Percentiles rank a stretch among this genome's conserved stretches.
phyloP scores from a whole-genome alignment of 306 rosid genomes.

The Cicer cuneatum region DNA sequence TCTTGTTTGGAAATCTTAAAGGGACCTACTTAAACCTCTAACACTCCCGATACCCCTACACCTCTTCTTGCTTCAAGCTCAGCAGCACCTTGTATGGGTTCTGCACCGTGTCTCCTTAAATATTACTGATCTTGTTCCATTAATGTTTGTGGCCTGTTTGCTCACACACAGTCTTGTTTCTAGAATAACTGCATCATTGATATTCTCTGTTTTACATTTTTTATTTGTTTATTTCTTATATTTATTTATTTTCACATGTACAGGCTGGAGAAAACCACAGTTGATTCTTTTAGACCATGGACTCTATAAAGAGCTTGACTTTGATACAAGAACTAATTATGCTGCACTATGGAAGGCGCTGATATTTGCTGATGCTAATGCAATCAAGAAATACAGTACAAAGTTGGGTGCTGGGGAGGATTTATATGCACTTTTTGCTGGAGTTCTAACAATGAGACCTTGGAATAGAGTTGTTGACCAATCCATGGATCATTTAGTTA shows the following conservation, averaged over 20 bases:
- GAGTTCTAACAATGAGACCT: constrained; percentile 94
- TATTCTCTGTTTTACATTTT: constrained; percentile 27
- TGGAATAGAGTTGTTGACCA: constrained; percentile 88
- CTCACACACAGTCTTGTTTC: constrained; percentile 12
- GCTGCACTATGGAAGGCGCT: constrained; percentile 96
- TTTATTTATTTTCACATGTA: constrained; percentile 40
- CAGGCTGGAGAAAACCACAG: constrained; percentile 93
- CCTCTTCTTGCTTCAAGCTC: neutral
- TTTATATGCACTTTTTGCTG: constrained; percentile 90
- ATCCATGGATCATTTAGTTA: constrained; percentile 87
- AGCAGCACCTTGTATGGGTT: neutral
- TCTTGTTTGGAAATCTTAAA: constrained; percentile 5
- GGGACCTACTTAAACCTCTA: neutral
- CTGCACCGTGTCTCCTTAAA: neutral
- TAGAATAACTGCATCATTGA: constrained; percentile 3
- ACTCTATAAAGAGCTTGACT: constrained; percentile 90
- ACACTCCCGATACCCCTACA: neutral
- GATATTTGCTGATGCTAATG: constrained; percentile 79
- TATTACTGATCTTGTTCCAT: constrained; percentile 9
- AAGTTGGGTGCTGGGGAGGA: constrained; percentile 99
- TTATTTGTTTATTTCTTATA: constrained; percentile 25
- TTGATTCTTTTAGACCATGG: constrained; percentile 93
- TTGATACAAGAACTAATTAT: constrained; percentile 73
- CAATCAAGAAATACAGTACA: constrained; percentile 83
- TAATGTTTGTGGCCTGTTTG: constrained; percentile 30